Conservation (phyloP, 805 yeast species). For the Blastobotrys terrestris region DNA sequence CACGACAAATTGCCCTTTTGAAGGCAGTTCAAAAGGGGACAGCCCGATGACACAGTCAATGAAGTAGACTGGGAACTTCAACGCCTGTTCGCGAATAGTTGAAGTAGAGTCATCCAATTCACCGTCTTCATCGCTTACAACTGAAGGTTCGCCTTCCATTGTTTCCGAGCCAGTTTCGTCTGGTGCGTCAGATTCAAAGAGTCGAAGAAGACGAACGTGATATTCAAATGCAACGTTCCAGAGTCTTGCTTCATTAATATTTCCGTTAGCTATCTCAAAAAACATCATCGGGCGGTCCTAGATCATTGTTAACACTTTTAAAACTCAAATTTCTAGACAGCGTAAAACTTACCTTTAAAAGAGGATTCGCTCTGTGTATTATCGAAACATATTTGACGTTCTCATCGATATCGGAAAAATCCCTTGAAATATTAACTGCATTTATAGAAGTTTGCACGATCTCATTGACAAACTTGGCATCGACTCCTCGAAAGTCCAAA, state of each 20-base stretch:
- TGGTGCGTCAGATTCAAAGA: constrained; percentile 31
- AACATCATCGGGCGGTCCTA: constrained; percentile 37
- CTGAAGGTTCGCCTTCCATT: constrained; percentile 11
- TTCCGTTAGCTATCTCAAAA: constrained; percentile 33
- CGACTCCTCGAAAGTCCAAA: neutral
- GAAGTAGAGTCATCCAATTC: constrained; percentile 12
- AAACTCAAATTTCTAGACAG: no score
- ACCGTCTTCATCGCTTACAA: constrained; percentile 12
- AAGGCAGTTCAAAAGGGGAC: constrained; percentile 51
- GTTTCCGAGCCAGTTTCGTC: neutral
- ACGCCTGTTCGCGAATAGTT: constrained; percentile 12
- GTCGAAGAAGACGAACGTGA: constrained; percentile 51
- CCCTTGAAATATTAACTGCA: constrained; percentile 12
- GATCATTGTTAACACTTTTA: neutral
- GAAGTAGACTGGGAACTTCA: constrained; percentile 24
- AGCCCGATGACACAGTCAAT: constrained; percentile 56
- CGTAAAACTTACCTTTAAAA: constrained; percentile 12
- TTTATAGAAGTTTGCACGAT: neutral
- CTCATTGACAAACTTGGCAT: neutral
- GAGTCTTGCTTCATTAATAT: constrained; percentile 38
- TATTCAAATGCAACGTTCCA: constrained; percentile 49
- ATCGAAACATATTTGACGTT: constrained; percentile 10
- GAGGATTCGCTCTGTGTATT: constrained; percentile 16
- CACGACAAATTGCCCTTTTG: constrained; percentile 49
- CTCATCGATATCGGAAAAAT: constrained; percentile 15